Conservation (phyloP, 2,329 filamentous ascomycete species). For the Magnaporthales sp. region DNA sequence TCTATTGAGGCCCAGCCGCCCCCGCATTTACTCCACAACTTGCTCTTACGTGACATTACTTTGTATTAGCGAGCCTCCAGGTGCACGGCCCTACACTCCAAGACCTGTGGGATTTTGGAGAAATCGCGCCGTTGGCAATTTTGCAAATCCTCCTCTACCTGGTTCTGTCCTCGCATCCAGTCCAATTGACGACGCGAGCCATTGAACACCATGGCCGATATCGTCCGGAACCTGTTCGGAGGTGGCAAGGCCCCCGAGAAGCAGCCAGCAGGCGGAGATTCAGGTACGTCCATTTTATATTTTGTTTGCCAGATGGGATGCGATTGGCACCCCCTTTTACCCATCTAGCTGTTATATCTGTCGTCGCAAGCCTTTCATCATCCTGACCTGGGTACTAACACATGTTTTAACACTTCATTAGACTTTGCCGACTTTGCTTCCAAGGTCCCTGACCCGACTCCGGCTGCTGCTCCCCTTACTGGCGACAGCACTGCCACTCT, state of each 20-base stretch:
- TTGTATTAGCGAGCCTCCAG: background rate
- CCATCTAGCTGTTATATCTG: background rate
- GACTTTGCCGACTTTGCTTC: slow-evolving; percentile 88
- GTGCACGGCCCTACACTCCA: background rate
- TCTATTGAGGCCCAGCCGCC: background rate
- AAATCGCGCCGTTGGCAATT: background rate
- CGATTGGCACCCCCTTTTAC: slow-evolving; percentile 3
- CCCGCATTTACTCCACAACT: background rate
- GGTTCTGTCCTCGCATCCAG: background rate
- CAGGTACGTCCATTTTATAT: slow-evolving; percentile 43
- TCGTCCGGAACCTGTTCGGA: slow-evolving; percentile 62
- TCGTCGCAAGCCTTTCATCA: background rate
- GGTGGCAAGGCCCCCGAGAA: slow-evolving; percentile 52
- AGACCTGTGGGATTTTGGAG: background rate
- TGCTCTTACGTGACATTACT: background rate
- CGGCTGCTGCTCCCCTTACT: slow-evolving; percentile 34
- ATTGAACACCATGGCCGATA: slow-evolving; percentile 37
- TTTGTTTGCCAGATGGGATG: background rate
- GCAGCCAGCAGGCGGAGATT: slow-evolving; percentile 44
- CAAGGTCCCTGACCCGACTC: slow-evolving; percentile 60
- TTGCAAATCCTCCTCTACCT: background rate
- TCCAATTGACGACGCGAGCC: slow-evolving; percentile 8
- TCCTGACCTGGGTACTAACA: background rate
- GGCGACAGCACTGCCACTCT: slow-evolving; percentile 32
- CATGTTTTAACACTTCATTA: slow-evolving; percentile 25